These are phyloP conservation scores for Pisolithus microcarpus DNA, from an alignment of 768 basidiomycete species.

Conservation along the genomic window DNA sequence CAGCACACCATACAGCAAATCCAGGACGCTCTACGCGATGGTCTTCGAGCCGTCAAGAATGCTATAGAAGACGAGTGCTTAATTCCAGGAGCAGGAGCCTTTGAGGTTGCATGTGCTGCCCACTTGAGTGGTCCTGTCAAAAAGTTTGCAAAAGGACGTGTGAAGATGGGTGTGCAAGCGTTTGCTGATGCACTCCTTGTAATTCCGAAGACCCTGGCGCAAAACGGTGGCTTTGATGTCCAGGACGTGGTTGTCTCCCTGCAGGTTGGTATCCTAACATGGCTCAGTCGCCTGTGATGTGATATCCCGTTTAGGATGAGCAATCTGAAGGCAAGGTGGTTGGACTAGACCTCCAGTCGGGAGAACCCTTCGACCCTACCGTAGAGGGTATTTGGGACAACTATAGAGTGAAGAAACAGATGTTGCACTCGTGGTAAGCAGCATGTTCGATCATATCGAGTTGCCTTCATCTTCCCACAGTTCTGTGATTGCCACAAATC, in stretches of 20 bases:
- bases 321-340: conserved; percentile 89
- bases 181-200: conserved; percentile 91
- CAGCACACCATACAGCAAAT: conserved; percentile 93
- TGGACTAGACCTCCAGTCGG: conserved; percentile 86
- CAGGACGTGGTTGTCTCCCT: conserved; percentile 90
- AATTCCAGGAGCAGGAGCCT: conserved; percentile 96
- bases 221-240: conserved; percentile 95
- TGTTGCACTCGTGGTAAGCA: conserved; percentile 91
- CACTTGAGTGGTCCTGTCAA: conserved; percentile 77
- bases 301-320: conserved; percentile 57
- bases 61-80: conserved; percentile 84
- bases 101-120: conserved; percentile 87
- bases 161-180: conserved; percentile 96
- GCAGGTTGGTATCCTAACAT: conserved; percentile 47
- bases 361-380: conserved; percentile 94
- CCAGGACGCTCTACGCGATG: conserved; percentile 96
- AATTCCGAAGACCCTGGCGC: conserved; percentile 93
- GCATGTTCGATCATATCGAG: conserved; percentile 8
- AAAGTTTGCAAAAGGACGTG: conserved; percentile 84
- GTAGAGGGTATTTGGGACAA: conserved; percentile 98
- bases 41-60: conserved; percentile 93
- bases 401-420: conserved; percentile 96
- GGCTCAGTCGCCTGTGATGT: conserved; percentile 8
- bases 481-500: conserved; percentile 91
- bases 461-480: conserved; percentile 34